Evolutionary conservation across 2,329 filamentous ascomycete species (phyloP).

Genomic region (Chalara sp.): DNA sequence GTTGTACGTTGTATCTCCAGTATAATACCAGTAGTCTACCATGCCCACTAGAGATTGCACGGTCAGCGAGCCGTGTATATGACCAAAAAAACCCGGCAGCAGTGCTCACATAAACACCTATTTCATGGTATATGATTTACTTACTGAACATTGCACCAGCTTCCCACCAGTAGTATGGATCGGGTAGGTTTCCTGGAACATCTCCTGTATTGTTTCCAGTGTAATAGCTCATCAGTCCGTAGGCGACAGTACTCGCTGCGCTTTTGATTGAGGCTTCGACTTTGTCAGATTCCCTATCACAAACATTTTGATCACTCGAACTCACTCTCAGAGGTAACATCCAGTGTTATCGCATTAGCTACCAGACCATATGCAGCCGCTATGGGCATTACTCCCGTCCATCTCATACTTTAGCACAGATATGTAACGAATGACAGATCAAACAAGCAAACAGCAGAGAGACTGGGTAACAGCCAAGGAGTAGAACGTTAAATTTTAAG

Average conservation of each 20-base stretch:
- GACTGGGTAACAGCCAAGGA: background rate
- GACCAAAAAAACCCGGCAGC: too few species aligned
- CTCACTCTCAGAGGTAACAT: constrained; percentile 11
- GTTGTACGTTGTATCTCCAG: constrained; percentile 67
- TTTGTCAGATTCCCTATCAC: background rate
- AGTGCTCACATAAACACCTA: too few species aligned
- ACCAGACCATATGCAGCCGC: background rate
- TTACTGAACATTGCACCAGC: constrained; percentile 62
- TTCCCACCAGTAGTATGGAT: constrained; percentile 27
- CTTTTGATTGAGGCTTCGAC: constrained; percentile 24
- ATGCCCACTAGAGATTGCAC: constrained; percentile 35
- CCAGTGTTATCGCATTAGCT: constrained; percentile 10
- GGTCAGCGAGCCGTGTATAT: too few species aligned
- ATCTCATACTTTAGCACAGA: background rate
- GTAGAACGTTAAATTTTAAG: too few species aligned
- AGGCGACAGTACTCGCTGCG: constrained; percentile 30
- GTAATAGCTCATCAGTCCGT: constrained; percentile 46
- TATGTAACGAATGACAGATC: background rate
- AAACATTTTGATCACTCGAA: background rate
- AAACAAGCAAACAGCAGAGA: background rate
- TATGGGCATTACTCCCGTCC: background rate
- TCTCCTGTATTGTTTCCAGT: constrained; percentile 42
- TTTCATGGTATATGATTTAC: too few species aligned
- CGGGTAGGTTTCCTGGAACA: constrained; percentile 41
- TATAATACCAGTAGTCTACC: constrained; percentile 82